phyloP scores from a whole-genome alignment of 306 rosid genomes.

The Phaseolus lunatus region DNA sequence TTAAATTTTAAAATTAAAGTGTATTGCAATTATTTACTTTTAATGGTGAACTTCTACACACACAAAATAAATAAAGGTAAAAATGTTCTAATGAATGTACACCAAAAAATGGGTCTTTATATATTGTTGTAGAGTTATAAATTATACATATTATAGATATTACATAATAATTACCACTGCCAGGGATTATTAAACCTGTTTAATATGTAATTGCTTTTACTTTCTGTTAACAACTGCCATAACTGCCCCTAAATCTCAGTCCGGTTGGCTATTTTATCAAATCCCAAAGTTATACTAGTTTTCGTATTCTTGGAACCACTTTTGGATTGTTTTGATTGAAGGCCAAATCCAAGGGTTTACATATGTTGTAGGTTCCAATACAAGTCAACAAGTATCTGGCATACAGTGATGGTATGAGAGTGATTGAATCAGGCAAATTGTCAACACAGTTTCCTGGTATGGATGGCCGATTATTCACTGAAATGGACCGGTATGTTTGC shows the following conservation, averaged over 20 bases:
- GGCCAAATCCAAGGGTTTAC: constrained; percentile 12
- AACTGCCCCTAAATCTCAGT: not conserved
- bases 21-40: too few relatives aligned
- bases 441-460: constrained; percentile 63
- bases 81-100: too few relatives aligned
- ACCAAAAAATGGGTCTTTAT: too few relatives aligned
- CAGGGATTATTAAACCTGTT: not conserved
- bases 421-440: constrained; percentile 85
- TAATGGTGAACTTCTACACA: too few relatives aligned
- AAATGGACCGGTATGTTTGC: constrained; percentile 75
- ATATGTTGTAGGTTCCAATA: constrained; percentile 77
- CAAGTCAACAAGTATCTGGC: constrained; percentile 94
- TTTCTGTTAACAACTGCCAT: not conserved
- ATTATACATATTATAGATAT: too few relatives aligned
- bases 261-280: not conserved
- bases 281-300: not conserved
- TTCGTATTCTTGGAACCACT: constrained; percentile 13
- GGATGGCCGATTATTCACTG: constrained; percentile 82
- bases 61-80: too few relatives aligned
- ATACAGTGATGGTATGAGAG: constrained; percentile 93
- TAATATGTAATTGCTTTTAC: not conserved
- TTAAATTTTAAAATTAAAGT: too few relatives aligned
- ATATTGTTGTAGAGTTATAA: too few relatives aligned
- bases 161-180: not conserved
- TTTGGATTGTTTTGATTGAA: constrained; percentile 18